Base-by-base conservation (phyloP, 139 green algal genomes). In the Penium margaritaceum region DNA sequence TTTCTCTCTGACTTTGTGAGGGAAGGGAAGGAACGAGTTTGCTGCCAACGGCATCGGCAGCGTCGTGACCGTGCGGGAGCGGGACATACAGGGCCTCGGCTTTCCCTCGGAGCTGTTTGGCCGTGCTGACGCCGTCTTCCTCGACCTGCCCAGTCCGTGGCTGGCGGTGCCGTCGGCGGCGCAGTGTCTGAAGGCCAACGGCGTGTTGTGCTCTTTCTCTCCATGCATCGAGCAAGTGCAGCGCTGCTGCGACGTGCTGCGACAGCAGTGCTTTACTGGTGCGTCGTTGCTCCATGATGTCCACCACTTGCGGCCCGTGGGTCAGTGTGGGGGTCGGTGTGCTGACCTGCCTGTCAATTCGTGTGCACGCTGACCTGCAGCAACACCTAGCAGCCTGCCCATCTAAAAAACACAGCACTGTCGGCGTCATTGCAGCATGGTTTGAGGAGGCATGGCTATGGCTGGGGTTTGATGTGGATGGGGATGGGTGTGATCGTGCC, bases 211-310 rank as follows among this genome's bases (percentile, higher is more conserved):
- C 79, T 84, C 87, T 36, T 99, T 98, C 85, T 96, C 88, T 61
- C 94, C 94, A 15, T 99, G 94, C 89, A 96, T 98, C 15, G 94
- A 99, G 81, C 94, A 99, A 73, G 89, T 98, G 62, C 92, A 97
- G 76, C 78, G 36, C 36, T 76, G 64, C 2, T 80, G 57, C 24
- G 47, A 75, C 17, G 75, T 47, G 54, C 65, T 85, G 15, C 61
- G 61, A 4, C 27, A 27, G 17, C 39, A 69, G 27, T 24, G 61
- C 24, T 69, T 69, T 30, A 33, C 61, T 6, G 61, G 61, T 69
- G 17, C 27, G 32, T n/a, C n/a, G n/a, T n/a, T n/a, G n/a, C n/a
- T n/a, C n/a, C n/a, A n/a, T n/a, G n/a, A n/a, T n/a, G n/a, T n/a
- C n/a, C n/a, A n/a, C n/a, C n/a, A n/a, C n/a, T n/a, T n/a, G n/a